phyloP scores from a whole-genome alignment of 768 basidiomycete species.

The Collybia nuda region DNA sequence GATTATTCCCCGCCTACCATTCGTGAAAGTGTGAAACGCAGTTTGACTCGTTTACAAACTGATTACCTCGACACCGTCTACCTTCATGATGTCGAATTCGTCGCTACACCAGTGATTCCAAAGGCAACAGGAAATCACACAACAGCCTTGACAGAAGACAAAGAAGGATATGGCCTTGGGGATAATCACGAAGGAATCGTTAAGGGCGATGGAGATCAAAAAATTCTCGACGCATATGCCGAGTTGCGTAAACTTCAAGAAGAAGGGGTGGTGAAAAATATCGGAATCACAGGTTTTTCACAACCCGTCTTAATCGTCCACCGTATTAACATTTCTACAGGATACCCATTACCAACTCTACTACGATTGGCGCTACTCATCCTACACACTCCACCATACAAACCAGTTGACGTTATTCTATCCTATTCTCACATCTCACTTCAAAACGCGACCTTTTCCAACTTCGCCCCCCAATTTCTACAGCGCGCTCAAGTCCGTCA shows the following conservation, averaged over 20 bases:
- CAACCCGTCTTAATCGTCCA: neutral
- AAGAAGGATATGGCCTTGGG: slow-evolving; percentile 63
- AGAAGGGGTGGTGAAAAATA: slow-evolving; percentile 67
- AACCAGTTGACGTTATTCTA: slow-evolving; percentile 75
- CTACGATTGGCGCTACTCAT: slow-evolving; percentile 80
- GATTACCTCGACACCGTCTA: slow-evolving; percentile 79
- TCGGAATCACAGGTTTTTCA: slow-evolving; percentile 76
- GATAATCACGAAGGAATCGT: slow-evolving; percentile 55
- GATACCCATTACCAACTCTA: slow-evolving; percentile 80
- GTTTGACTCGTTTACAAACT: slow-evolving; percentile 69
- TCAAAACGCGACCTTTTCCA: slow-evolving; percentile 62
- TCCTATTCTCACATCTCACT: slow-evolving; percentile 82
- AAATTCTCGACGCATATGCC: slow-evolving; percentile 63
- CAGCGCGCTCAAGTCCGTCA: slow-evolving; percentile 66
- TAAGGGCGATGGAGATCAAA: slow-evolving; percentile 69
- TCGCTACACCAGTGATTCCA: slow-evolving; percentile 53
- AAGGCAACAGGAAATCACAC: slow-evolving; percentile 54
- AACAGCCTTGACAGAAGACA: slow-evolving; percentile 51
- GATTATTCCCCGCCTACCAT: slow-evolving; percentile 74
- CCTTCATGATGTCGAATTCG: slow-evolving; percentile 83
- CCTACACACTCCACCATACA: slow-evolving; percentile 60
- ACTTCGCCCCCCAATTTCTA: slow-evolving; percentile 57
- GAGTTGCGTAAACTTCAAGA: slow-evolving; percentile 68
- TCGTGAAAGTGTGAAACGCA: slow-evolving; percentile 63
- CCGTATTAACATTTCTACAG: slow-evolving; percentile 32